These are phyloP conservation scores for Meyerozyma smithsonii DNA, from an alignment of 1,139 yeast species.

Conservation along the genomic window DNA sequence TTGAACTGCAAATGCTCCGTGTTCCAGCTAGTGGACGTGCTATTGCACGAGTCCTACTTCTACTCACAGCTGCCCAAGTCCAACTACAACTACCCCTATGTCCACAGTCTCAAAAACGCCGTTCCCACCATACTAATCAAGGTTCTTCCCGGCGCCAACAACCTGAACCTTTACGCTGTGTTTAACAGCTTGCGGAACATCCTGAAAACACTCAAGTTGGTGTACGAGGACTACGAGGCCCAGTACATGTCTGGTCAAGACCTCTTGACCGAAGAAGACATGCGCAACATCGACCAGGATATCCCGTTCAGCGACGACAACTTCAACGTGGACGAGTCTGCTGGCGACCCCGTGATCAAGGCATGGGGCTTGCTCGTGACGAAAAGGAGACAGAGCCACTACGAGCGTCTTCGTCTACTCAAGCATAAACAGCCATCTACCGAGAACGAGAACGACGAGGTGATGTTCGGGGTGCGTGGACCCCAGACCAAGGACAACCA, in stretches of 20 bases:
- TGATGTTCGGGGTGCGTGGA: slow-evolving; percentile 28
- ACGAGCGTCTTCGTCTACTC: slow-evolving; percentile 38
- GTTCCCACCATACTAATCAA: slow-evolving; percentile 45
- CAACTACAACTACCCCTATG: slow-evolving; percentile 38
- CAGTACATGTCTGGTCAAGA: slow-evolving; percentile 23
- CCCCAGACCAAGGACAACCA: slow-evolving; percentile 20
- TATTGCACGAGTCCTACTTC: slow-evolving; percentile 37
- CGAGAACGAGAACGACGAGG: slow-evolving; percentile 22
- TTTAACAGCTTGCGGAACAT: slow-evolving; percentile 36
- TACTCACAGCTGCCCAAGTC: slow-evolving; percentile 30
- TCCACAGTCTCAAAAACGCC: slow-evolving; percentile 36
- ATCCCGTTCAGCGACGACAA: slow-evolving; percentile 27
- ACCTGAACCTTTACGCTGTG: slow-evolving; percentile 46
- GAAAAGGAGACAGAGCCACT: slow-evolving; percentile 48
- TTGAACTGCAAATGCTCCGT: slow-evolving; percentile 62
- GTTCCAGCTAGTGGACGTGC: slow-evolving; percentile 62
- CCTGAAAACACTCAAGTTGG: slow-evolving; percentile 31
- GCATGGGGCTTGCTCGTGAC: slow-evolving; percentile 49
- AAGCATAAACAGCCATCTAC: slow-evolving; percentile 21
- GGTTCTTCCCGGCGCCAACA: slow-evolving; percentile 48
- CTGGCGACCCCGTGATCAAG: slow-evolving; percentile 26
- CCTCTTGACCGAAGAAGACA: slow-evolving; percentile 32
- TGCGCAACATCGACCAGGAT: slow-evolving; percentile 26
- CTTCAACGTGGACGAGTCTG: slow-evolving; percentile 6
- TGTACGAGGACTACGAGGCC: slow-evolving; percentile 21